Percentiles rank a stretch among this genome's conserved stretches.
These are phyloP conservation scores for Cytospora mali DNA, from an alignment of 2,329 filamentous ascomycete species.

Conservation along the genomic window DNA sequence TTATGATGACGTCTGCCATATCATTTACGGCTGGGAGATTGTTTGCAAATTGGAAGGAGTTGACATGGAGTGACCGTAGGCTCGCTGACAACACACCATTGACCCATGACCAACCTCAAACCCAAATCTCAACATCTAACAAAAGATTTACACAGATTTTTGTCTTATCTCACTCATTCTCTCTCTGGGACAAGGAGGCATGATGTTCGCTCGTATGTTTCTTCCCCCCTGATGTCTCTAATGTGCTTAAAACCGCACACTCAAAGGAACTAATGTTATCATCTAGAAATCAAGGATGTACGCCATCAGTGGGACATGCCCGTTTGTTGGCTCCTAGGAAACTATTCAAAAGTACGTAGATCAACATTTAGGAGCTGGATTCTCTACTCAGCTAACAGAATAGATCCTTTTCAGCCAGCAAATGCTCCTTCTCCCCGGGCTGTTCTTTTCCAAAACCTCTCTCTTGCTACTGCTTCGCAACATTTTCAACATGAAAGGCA, in stretches of 20 bases:
- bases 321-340: slow-evolving; percentile 27
- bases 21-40: slow-evolving; percentile 4
- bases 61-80: slow-evolving; percentile 13
- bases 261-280: neutral
- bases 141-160: neutral
- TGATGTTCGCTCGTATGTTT: slow-evolving; percentile 9
- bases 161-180: slow-evolving; percentile 3
- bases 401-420: slow-evolving; percentile 22
- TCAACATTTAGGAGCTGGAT: neutral
- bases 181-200: neutral
- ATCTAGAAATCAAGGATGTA: slow-evolving; percentile 19
- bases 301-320: slow-evolving; percentile 30
- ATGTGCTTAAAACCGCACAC: neutral
- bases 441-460: slow-evolving; percentile 27
- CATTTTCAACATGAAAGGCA: slow-evolving; percentile 14
- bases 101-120: neutral
- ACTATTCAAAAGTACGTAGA: slow-evolving; percentile 22
- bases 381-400: neutral
- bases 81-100: too few species aligned
- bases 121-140: neutral
- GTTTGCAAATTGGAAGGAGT: slow-evolving; percentile 12
- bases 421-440: slow-evolving; percentile 16
- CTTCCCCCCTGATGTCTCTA: neutral
- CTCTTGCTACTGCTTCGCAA: slow-evolving; percentile 29
- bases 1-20: slow-evolving; percentile 3